Base-by-base conservation (phyloP, 208 protist genomes). In the Blastocrithidia nonstop region DNA sequence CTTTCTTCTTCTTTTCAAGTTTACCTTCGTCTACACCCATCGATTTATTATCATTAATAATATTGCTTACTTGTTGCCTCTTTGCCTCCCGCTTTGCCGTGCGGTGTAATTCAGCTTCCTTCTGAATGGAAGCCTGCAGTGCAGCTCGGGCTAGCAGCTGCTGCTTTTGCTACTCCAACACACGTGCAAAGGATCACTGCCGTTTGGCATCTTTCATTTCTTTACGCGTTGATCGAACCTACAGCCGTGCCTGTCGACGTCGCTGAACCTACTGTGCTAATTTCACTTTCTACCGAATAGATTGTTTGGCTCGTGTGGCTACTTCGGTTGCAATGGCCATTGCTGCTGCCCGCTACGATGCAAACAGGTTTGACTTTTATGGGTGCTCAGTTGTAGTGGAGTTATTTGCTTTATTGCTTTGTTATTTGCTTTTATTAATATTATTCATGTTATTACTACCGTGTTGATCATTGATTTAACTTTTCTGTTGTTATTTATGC, bases 101-200 rank as follows among this genome's bases (percentile, higher is more conserved):
- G n/a, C n/a, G n/a, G n/a, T n/a, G n/a, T n/a, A n/a, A n/a, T n/a
- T n/a, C n/a, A n/a, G n/a, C n/a, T 1, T 46, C 35, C 38, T 35
- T 43, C 33, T 35, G 15, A 39, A 36, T 9, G 20, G 44, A 3
- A 15, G 50, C 31, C 70, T 55, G 46, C 61, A 72, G 28, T 28
- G 57, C 24, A 23, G 68, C 66, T 13, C 54, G 57, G n/a, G 65
- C 67, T n/a, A 80, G 40, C 44, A 91, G 57, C 59, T 85, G 75
- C 7, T 50, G 52, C 63, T 80, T 81, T 69, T 88, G 78, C 61
- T 88, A 66, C 50, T 73, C 61, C 40, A 93, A 49, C n/a, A 93
- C 61, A 20, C 77, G 74, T 26, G 66, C 47, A 44, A 87, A 87
- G 19, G 72, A 65, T 32, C 61, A 13, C 56, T 75, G 61, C 40